phyloP scores from a whole-genome alignment of 1,139 yeast genomes.

The Candida sanyaensis region DNA sequence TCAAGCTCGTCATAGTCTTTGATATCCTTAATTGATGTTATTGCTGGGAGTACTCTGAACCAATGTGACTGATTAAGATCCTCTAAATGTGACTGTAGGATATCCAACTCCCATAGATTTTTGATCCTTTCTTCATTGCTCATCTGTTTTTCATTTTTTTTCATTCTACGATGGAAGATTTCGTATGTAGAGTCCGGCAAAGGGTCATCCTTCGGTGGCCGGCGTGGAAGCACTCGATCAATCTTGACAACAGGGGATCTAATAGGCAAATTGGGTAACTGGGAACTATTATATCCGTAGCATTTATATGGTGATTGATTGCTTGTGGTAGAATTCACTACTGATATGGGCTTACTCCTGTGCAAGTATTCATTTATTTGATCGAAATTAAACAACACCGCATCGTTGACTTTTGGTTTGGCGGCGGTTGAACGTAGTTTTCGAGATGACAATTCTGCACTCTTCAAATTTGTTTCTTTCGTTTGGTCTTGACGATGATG shows the following conservation, averaged over 20 bases:
- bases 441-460: constrained; percentile 1
- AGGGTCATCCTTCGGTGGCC: constrained; percentile 33
- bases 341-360: constrained; percentile 21
- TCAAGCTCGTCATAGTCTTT: constrained; percentile 50
- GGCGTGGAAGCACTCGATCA: constrained; percentile 21
- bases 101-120: constrained; percentile 53
- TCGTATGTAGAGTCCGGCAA: constrained; percentile 48
- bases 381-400: constrained; percentile 33
- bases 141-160: constrained; percentile 65
- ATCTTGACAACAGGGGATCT: constrained; percentile 4
- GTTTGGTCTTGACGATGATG: background rate
- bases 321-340: constrained; percentile 10
- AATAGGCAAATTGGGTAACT: constrained; percentile 10
- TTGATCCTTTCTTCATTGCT: constrained; percentile 56
- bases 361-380: constrained; percentile 27
- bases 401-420: constrained; percentile 28
- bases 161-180: constrained; percentile 62
- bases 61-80: constrained; percentile 56
- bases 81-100: constrained; percentile 44
- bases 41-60: constrained; percentile 49
- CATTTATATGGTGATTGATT: background rate
- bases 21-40: constrained; percentile 55
- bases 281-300: constrained; percentile 10
- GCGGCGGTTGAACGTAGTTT: constrained; percentile 36
- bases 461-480: background rate